Conservation (phyloP, 441 rosid genomes). For the Theobroma grandiflorum region DNA sequence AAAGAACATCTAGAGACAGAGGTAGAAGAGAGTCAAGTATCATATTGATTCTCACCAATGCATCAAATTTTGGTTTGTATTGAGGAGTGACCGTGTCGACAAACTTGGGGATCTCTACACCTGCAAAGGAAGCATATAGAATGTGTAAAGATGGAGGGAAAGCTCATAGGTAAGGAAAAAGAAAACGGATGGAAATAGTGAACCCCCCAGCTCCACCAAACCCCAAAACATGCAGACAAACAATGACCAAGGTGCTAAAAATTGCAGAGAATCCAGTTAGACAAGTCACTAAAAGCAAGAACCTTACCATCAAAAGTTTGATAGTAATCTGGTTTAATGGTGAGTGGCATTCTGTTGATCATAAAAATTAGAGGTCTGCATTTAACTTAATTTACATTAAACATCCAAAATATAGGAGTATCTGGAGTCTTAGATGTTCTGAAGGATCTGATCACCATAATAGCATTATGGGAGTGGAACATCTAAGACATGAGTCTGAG, state of each 20-base stretch:
- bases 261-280: not conserved
- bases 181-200: not conserved
- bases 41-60: slow-evolving; percentile 62
- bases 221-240: not conserved
- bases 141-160: not conserved
- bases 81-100: slow-evolving; percentile 90
- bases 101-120: slow-evolving; percentile 79
- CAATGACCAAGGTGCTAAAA: not conserved
- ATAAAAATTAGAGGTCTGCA: not conserved
- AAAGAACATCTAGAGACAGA: not conserved
- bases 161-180: not conserved
- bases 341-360: not conserved
- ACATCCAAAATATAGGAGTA: not conserved
- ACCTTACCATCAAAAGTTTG: not conserved
- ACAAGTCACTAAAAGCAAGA: not conserved
- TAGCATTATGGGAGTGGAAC: not conserved
- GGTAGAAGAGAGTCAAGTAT: not conserved
- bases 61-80: slow-evolving; percentile 90
- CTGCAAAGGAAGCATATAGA: slow-evolving; percentile 47
- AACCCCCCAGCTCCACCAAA: not conserved
- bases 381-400: not conserved
- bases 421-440: not conserved
- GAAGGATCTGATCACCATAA: not conserved
- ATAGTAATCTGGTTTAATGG: not conserved
- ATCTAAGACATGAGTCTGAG: not conserved